These are phyloP conservation scores for Physcomitrium patens DNA, from an alignment of 225 moss, liverwort and hornwort genomes.

Conservation along the genomic window DNA sequence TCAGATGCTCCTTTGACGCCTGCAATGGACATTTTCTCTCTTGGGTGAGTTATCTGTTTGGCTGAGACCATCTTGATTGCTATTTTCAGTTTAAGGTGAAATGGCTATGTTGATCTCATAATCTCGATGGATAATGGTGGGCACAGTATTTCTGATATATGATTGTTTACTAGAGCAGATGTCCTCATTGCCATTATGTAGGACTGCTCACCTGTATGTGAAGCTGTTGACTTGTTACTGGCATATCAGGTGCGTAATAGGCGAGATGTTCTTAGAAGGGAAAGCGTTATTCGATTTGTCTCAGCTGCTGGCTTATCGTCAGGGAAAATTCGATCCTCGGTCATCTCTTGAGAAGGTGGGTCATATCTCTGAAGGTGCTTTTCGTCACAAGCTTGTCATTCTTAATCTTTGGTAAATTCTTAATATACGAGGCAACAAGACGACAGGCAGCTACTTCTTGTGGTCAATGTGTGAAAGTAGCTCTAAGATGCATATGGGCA, in stretches of 20 bases:
- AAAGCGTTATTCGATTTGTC: slow-evolving; percentile 93
- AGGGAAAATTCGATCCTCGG: slow-evolving; percentile 89
- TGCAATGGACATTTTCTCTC: slow-evolving; percentile 94
- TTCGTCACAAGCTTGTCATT: neutral
- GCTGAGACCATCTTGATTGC: slow-evolving; percentile 10
- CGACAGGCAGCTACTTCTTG: slow-evolving; percentile 2
- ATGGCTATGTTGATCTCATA: neutral
- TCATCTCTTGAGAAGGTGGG: slow-evolving; percentile 90
- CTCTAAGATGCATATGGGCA: slow-evolving; percentile 13
- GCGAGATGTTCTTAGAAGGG: slow-evolving; percentile 95
- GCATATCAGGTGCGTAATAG: slow-evolving; percentile 89
- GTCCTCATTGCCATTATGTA: slow-evolving; percentile 15
- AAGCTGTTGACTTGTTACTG: slow-evolving; percentile 31
- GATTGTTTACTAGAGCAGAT: slow-evolving; percentile 18
- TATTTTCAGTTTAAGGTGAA: slow-evolving; percentile 64
- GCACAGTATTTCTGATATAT: slow-evolving; percentile 14
- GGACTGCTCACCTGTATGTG: slow-evolving; percentile 11
- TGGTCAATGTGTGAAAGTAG: slow-evolving; percentile 6
- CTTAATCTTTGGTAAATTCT: neutral
- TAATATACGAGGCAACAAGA: neutral
- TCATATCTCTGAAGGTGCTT: slow-evolving; percentile 17
- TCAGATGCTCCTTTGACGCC: slow-evolving; percentile 79
- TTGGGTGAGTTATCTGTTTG: slow-evolving; percentile 59
- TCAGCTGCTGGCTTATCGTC: slow-evolving; percentile 91
- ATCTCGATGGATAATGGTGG: slow-evolving; percentile 5